Evolutionary conservation across 2,329 filamentous ascomycete genomes (phyloP).

Genomic region (Dryadomyces quercus-mongolicae): DNA sequence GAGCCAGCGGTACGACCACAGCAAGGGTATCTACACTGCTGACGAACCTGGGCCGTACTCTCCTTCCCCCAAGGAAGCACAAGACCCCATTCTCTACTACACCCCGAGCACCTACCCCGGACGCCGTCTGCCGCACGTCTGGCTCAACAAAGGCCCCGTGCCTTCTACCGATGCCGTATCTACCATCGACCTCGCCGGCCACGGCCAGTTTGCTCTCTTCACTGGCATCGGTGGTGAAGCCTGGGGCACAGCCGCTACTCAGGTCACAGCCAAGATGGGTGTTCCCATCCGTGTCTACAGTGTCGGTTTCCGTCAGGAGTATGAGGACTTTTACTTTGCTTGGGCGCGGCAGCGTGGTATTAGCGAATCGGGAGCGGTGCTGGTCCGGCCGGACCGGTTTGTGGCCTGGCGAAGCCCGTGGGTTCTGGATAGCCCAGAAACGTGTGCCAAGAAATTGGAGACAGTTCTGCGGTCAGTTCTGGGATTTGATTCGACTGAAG

Average conservation of each 20-base stretch:
- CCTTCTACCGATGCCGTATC: conserved; percentile 31
- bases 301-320: conserved; percentile 47
- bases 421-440: conserved; percentile 7
- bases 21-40: conserved; percentile 27
- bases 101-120: conserved; percentile 44
- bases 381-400: conserved; percentile 47
- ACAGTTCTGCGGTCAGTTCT: conserved; percentile 5
- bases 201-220: conserved; percentile 37
- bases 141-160: conserved; percentile 36
- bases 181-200: conserved; percentile 47
- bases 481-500: background rate
- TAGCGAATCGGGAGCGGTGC: conserved; percentile 43
- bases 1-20: conserved; percentile 42
- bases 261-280: conserved; percentile 24
- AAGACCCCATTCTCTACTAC: conserved; percentile 29
- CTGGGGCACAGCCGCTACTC: conserved; percentile 38
- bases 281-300: conserved; percentile 35
- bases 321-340: conserved; percentile 49
- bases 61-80: conserved; percentile 7
- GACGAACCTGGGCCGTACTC: conserved; percentile 24
- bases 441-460: conserved; percentile 5
- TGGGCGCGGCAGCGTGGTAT: conserved; percentile 43
- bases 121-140: conserved; percentile 47
- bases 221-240: conserved; percentile 44
- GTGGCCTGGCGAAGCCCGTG: conserved; percentile 34